phyloP scores from a whole-genome alignment of 2,329 filamentous ascomycete genomes.

The Cytospora piceicola region DNA sequence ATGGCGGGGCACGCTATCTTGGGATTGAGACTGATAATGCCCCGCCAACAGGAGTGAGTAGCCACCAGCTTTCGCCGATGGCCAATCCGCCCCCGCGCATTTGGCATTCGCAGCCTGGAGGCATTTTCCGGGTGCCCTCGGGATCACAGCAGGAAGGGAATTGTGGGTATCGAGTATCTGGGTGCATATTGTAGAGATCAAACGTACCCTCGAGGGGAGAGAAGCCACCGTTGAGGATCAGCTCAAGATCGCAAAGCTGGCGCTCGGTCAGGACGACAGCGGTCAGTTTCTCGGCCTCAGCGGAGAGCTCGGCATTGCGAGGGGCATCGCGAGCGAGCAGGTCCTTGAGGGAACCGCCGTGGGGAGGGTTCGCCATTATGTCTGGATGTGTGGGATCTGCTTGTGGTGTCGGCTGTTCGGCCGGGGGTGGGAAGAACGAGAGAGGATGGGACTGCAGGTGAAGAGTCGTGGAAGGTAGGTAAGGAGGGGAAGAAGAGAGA shows the following conservation, averaged over 20 bases:
- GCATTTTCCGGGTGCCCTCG: background rate
- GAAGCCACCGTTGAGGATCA: conserved; percentile 97
- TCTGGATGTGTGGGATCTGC: conserved; percentile 9
- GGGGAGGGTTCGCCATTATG: conserved; percentile 71
- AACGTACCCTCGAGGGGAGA: conserved; percentile 90
- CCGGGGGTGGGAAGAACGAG: conserved; percentile 18
- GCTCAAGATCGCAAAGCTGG: conserved; percentile 95
- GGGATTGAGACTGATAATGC: conserved; percentile 12
- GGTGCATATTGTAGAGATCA: background rate
- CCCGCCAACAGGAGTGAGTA: conserved; percentile 19
- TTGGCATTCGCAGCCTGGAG: conserved; percentile 6
- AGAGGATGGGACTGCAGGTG: conserved; percentile 5
- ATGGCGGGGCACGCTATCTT: conserved; percentile 24
- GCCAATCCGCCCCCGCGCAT: conserved; percentile 1
- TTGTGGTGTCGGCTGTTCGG: conserved; percentile 24
- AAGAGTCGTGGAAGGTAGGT: background rate
- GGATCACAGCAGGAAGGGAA: background rate
- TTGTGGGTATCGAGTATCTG: background rate
- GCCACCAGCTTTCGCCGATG: background rate
- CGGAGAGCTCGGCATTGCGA: conserved; percentile 75
- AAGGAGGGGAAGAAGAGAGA: conserved; percentile 4
- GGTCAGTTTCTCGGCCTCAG: conserved; percentile 84
- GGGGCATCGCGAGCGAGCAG: conserved; percentile 90
- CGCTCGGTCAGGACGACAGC: conserved; percentile 86
- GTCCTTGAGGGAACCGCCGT: conserved; percentile 97